These are phyloP conservation scores for Tephrocybe sp. DNA, from an alignment of 768 basidiomycete species.

Conservation along the genomic window DNA sequence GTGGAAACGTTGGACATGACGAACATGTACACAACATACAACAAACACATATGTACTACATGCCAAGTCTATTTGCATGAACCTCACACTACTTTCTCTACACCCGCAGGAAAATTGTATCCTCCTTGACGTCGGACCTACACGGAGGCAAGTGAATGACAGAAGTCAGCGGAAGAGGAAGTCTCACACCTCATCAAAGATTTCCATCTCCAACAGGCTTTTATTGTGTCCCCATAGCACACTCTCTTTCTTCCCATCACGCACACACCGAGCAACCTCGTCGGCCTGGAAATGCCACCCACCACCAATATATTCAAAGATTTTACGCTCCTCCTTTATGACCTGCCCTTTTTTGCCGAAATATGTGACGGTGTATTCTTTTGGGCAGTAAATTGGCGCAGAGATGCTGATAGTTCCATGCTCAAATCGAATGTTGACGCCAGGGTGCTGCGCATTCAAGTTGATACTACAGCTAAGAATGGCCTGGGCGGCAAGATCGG, in stretches of 20 bases:
- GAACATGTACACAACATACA: neutral
- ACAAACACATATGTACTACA: neutral
- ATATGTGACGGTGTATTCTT: slow-evolving; percentile 65
- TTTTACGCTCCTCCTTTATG: slow-evolving; percentile 56
- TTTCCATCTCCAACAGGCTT: slow-evolving; percentile 76
- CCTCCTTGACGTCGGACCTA: slow-evolving; percentile 70
- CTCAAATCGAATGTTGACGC: slow-evolving; percentile 73
- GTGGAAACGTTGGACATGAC: too few relatives aligned
- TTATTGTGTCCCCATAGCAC: slow-evolving; percentile 76
- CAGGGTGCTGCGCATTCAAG: slow-evolving; percentile 41
- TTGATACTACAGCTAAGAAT: slow-evolving; percentile 71
- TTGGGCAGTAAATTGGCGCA: slow-evolving; percentile 67
- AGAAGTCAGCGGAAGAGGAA: slow-evolving; percentile 10
- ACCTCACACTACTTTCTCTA: slow-evolving; percentile 49
- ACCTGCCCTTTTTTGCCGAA: slow-evolving; percentile 46
- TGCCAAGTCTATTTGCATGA: neutral
- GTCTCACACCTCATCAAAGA: slow-evolving; percentile 87
- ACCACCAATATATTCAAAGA: slow-evolving; percentile 59
- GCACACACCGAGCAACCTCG: slow-evolving; percentile 78
- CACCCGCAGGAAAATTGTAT: slow-evolving; percentile 61
- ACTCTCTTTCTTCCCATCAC: slow-evolving; percentile 75
- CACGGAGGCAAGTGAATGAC: neutral
- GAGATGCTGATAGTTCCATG: slow-evolving; percentile 66
- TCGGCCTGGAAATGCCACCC: slow-evolving; percentile 90
- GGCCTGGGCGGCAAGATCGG: slow-evolving; percentile 69